Evolutionary conservation across 2,329 filamentous ascomycete genomes (phyloP), one percentile per base, ranked within the genome.

Genomic region (Xylaria sp.): DNA sequence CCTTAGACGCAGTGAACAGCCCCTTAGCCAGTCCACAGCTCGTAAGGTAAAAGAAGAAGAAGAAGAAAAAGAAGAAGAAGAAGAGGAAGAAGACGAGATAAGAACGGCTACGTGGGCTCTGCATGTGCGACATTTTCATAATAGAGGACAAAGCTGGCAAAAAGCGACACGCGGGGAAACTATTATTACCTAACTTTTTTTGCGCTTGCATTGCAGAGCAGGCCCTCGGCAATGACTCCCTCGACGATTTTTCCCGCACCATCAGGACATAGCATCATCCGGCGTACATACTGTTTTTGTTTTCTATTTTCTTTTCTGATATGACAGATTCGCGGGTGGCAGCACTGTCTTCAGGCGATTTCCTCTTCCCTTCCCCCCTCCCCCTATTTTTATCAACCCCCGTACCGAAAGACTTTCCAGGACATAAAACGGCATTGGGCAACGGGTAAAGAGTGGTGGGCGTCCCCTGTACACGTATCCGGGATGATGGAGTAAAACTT

Each of bases 1-100:
- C 92, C 1, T 74, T 97, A 41, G 90, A 96, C 70, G 84, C 83
- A 11, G 83, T 92, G 50, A 62, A 45, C 20, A 84, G 81, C 61
- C 81, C 83, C 1, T 57, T 74, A 18, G 65, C 67, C n/a, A 81
- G 77, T 48, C 76, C 78, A 3, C 46, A 59, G 26, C 43, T 62
- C 39, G 38, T 45, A 37, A 43, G 54, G 44, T 62, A 56, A 37
- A 46, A 22, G 39, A 42, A 7, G 19, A 22, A 26, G 52, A 18
- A 20, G 6, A 20, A 22, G 7, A 43, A 20, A 43, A 20, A 20
- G 7, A 22, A 20, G 16, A 43, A 7, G 22, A 20, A 22, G 39
- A 46, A 22, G 39, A 42, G 7, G 19, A 22, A 26, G 52, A 18
- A 20, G 6, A 20, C 6, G 7, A 43, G 8, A 43, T n/a, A 20